Base-by-base conservation (phyloP, 208 protist genomes). In the Acanthamoeba healyi region DNA sequence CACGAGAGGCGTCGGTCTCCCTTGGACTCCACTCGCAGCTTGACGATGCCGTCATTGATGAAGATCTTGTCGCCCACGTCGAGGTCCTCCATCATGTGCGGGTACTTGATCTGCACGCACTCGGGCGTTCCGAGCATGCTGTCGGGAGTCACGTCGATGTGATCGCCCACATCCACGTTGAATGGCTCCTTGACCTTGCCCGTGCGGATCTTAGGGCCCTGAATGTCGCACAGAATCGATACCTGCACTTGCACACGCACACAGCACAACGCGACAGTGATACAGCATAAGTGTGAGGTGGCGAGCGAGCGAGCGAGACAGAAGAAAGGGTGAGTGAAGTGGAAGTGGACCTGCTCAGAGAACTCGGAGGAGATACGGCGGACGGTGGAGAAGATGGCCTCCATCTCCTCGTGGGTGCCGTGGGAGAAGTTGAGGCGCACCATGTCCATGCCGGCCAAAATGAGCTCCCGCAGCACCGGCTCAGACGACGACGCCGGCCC, bases 391-490 rank as follows among this genome's bases (percentile, higher is more conserved):
- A 95, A 93, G 74, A 95, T 34, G 70, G 12, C 34, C 32, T 22
- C 29, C 70, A 89, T 79, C 24, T 93, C 51, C 34, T 90, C 84
- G 86, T 95, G 94, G 26, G 44, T 84, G 14, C 94, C 94, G 42
- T 95, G 94, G 49, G 86, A 94, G 58, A 95, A 95, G 67, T 95
- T 95, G 70, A 95, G 67, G 29, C 94, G 77, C 49, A 95, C 94
- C 36, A 95, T 82, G 86, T 93, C 86, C 94, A 95, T 95, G 29
- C 94, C 94, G 2, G 84, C 94, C 29, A 56, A 15, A 3, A 95
- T 93, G 19, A 95, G 26, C 49, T 81, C 84, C 12, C 54, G 36
- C 65, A 95, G 42, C 54, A 84, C 87, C 49, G 86, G 10, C 58
- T 91, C 94, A 3, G 94, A 87, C 1, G 81, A 94, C 42, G 94